Base-by-base conservation (phyloP, 176 grass and related monocot genomes). In the Canna indica region DNA sequence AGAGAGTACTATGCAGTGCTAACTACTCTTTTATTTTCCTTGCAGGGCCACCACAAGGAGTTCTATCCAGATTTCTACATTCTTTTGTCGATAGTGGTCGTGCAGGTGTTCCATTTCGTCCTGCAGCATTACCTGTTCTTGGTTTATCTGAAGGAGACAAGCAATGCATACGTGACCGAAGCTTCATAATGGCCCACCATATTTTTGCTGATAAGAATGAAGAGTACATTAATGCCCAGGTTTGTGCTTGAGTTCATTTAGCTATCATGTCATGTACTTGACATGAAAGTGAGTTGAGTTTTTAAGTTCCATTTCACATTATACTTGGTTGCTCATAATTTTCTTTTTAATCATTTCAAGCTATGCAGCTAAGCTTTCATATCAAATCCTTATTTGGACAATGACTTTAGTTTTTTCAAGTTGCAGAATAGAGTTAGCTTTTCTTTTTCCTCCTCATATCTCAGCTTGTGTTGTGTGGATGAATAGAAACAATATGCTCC, bases 61-160 rank as follows among this genome's bases (percentile, higher is more conserved):
- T 93, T 54, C 65, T 99, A 63, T 99, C 94, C 77, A 83, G 87
- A 42, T 78, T 93, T 59, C 74, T 99, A 46, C 94, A 86, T 87
- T 99, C 90, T 47, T 99, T 99, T 78, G 69, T 99, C 48, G 71
- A 70, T 47, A 93, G 94, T 80, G 94, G 90, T 34, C 80, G 36
- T 73, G 82, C 90, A 77, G 94, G 94, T 82, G 82, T 99, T 67
- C 94, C 90, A 26, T 93, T 99, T 83, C 84, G 75, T 77, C 94
- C 94, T 72, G 76, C 84, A 66, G 84, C 90, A 35, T 67, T 99
- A 71, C 94, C 94, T 75, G 81, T 86, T 64, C 94, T 99, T 76
- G 94, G 94, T 71, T 85, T 99, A 79, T 99, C 94, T 71, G 86
- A 99, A 93, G 81, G 78, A 39, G 94, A 99, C 82, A 93, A 99